phyloP scores from a whole-genome alignment of 768 basidiomycete species.

The Termitomyces sp. region DNA sequence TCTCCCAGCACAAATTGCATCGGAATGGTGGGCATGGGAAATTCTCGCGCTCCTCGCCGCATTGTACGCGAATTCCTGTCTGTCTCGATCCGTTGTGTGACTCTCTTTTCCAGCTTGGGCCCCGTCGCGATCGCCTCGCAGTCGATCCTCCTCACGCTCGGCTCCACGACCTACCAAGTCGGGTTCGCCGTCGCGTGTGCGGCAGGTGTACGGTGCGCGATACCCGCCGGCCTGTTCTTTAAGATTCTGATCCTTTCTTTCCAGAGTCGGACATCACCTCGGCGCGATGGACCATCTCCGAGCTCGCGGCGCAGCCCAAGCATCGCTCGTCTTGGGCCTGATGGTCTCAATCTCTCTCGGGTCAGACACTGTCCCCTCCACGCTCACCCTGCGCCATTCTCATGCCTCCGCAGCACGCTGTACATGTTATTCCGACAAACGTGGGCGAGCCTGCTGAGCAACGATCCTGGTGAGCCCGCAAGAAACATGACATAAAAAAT shows the following conservation, averaged over 20 bases:
- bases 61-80: too few species aligned
- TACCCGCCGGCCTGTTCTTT: too few species aligned
- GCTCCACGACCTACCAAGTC: background rate
- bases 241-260: background rate
- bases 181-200: background rate
- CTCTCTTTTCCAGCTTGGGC: background rate
- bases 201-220: background rate
- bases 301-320: background rate
- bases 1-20: background rate
- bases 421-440: background rate
- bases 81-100: background rate
- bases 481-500: too few species aligned
- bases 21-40: background rate
- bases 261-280: background rate
- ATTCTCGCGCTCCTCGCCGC: background rate
- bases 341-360: background rate
- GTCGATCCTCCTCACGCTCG: background rate
- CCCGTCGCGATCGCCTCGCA: background rate
- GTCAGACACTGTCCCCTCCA: background rate
- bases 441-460: background rate
- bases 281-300: background rate
- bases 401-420: background rate
- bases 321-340: background rate
- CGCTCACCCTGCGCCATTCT: background rate
- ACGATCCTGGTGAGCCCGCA: background rate